Evolutionary conservation across 805 yeast species (phyloP).

Genomic region (Dipodascus albidus): DNA sequence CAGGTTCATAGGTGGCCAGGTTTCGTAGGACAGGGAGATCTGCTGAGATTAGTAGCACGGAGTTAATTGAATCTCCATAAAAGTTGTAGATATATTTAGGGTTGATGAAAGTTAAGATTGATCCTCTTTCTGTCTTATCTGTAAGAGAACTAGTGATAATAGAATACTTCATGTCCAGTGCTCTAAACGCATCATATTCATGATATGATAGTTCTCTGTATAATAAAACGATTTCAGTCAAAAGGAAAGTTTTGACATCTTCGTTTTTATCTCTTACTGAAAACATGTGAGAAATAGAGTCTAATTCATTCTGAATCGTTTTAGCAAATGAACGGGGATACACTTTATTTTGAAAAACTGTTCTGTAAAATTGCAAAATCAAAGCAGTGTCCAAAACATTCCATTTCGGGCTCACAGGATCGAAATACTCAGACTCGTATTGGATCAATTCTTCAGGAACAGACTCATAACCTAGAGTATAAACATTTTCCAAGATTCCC

Average conservation of each 20-base stretch:
- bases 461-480: slow-evolving; percentile 19
- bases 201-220: slow-evolving; percentile 17
- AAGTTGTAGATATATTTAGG: slow-evolving; percentile 16
- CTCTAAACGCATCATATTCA: slow-evolving; percentile 17
- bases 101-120: slow-evolving; percentile 20
- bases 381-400: background rate
- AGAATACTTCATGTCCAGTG: slow-evolving; percentile 16
- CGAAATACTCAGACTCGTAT: slow-evolving; percentile 13
- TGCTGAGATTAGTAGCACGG: slow-evolving; percentile 16
- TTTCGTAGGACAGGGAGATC: slow-evolving; percentile 17
- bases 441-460: slow-evolving; percentile 21
- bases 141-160: slow-evolving; percentile 11
- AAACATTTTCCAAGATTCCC: slow-evolving; percentile 20
- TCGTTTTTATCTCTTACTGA: slow-evolving; percentile 3
- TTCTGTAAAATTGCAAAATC: background rate
- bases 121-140: slow-evolving; percentile 4
- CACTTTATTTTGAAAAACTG: background rate
- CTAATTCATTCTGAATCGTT: slow-evolving; percentile 11
- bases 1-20: slow-evolving; percentile 12
- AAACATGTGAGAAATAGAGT: slow-evolving; percentile 17
- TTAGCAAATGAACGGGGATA: slow-evolving; percentile 9
- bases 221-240: slow-evolving; percentile 18
- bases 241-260: slow-evolving; percentile 12
- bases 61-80: slow-evolving; percentile 11
- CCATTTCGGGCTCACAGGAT: background rate